phyloP scores from a whole-genome alignment of 2,329 filamentous ascomycete genomes.

The Curvularia lunata region DNA sequence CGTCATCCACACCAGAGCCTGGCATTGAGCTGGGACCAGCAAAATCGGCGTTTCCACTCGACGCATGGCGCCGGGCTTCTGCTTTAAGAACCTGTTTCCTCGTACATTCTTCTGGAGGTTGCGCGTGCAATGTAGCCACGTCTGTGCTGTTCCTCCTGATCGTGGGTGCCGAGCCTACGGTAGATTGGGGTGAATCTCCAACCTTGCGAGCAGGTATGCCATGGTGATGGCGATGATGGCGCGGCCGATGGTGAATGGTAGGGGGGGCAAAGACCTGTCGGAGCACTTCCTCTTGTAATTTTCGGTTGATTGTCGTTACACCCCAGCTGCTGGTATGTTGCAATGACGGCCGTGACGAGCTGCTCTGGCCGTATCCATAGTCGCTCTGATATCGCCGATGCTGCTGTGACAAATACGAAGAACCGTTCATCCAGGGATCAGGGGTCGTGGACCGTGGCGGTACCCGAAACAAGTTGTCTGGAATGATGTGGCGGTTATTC shows the following conservation, averaged over 20 bases:
- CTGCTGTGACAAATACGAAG: constrained; percentile 40
- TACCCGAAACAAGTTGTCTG: constrained; percentile 77
- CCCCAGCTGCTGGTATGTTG: constrained; percentile 73
- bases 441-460: constrained; percentile 54
- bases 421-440: constrained; percentile 42
- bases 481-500: constrained; percentile 92
- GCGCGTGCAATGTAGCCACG: constrained; percentile 37
- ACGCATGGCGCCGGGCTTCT: constrained; percentile 46
- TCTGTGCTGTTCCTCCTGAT: constrained; percentile 50
- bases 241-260: constrained; percentile 79
- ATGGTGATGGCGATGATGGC: constrained; percentile 70
- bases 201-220: constrained; percentile 61
- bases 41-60: constrained; percentile 24
- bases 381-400: constrained; percentile 48
- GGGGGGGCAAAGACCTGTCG: constrained; percentile 89
- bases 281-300: constrained; percentile 86
- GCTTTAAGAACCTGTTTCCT: constrained; percentile 53
- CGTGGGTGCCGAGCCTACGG: constrained; percentile 43
- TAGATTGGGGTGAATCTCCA: constrained; percentile 33
- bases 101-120: constrained; percentile 45
- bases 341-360: constrained; percentile 50
- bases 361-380: constrained; percentile 32
- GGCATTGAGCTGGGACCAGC: constrained; percentile 19
- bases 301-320: constrained; percentile 87
- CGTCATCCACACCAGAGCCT: constrained; percentile 11